Conservation (phyloP, 2,329 filamentous ascomycete genomes). For the Penicillium sp. region DNA sequence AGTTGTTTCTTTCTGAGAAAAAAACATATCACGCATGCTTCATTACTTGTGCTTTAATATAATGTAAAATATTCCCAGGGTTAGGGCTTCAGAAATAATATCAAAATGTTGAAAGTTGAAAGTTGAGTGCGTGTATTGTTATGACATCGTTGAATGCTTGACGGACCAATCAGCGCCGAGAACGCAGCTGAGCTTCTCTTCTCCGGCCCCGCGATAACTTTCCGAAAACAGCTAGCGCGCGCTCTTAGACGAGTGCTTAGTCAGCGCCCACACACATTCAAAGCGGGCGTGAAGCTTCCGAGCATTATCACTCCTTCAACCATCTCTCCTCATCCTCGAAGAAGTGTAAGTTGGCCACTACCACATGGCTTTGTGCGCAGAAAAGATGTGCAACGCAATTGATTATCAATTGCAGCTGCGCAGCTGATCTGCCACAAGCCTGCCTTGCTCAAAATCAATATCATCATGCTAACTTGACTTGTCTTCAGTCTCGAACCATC, state of each 20-base stretch:
- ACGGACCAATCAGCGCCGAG: not conserved
- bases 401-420: not conserved
- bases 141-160: not conserved
- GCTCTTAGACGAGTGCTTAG: conserved; percentile 26
- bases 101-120: not conserved
- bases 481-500: conserved; percentile 28
- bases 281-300: conserved; percentile 29
- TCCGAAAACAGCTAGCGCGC: conserved; percentile 12
- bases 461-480: not conserved
- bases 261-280: conserved; percentile 38
- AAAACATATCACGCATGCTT: not conserved
- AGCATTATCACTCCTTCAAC: conserved; percentile 37
- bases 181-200: not conserved
- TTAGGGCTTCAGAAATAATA: not conserved
- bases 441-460: not conserved
- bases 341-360: conserved; percentile 35
- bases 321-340: conserved; percentile 45
- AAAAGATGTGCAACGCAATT: not conserved
- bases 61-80: not conserved
- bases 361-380: not conserved
- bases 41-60: not conserved
- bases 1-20: not conserved
- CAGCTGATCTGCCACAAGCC: not conserved
- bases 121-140: too few species aligned
- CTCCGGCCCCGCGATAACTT: conserved; percentile 6